Evolutionary conservation across 495 filamentous ascomycete genomes (phyloP).

Genomic region (Clavariopsis aquatica): DNA sequence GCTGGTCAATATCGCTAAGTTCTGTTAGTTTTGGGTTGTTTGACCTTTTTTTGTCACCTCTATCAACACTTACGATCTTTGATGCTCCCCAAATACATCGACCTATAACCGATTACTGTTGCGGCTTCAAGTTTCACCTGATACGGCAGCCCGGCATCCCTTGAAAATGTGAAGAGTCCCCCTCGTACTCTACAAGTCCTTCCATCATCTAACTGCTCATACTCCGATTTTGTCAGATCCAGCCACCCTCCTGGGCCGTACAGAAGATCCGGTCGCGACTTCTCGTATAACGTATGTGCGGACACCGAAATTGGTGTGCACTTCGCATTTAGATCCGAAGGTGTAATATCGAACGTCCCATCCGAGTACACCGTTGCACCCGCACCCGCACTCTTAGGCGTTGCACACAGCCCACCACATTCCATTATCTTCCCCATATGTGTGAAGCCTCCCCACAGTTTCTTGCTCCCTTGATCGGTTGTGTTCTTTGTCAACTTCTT

Average conservation of each 20-base stretch:
- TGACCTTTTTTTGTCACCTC: background rate
- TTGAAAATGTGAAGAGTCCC: slow-evolving; percentile 39
- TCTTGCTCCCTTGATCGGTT: background rate
- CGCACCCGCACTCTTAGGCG: slow-evolving; percentile 48
- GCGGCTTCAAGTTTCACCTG: slow-evolving; percentile 53
- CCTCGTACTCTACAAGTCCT: slow-evolving; percentile 48
- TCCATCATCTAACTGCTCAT: slow-evolving; percentile 45
- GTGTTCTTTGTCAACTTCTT: background rate
- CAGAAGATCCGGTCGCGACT: slow-evolving; percentile 51
- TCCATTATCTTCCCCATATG: slow-evolving; percentile 60
- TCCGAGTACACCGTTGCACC: slow-evolving; percentile 45
- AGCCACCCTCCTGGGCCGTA: slow-evolving; percentile 53
- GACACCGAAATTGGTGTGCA: slow-evolving; percentile 53
- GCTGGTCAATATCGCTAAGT: slow-evolving; percentile 47
- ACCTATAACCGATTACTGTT: slow-evolving; percentile 46
- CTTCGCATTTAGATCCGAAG: slow-evolving; percentile 38
- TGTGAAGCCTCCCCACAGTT: slow-evolving; percentile 42
- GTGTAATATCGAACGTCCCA: slow-evolving; percentile 51
- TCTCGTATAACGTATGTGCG: slow-evolving; percentile 56
- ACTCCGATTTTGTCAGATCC: slow-evolving; percentile 42
- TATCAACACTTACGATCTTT: slow-evolving; percentile 43
- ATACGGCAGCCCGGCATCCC: slow-evolving; percentile 40
- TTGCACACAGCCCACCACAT: slow-evolving; percentile 52
- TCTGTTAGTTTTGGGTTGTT: background rate
- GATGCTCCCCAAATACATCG: slow-evolving; percentile 51